A percentile compares a stretch with the other conserved stretches of the same genome.
Conservation (phyloP, 345 rosid species). For the Brassica nigra region DNA sequence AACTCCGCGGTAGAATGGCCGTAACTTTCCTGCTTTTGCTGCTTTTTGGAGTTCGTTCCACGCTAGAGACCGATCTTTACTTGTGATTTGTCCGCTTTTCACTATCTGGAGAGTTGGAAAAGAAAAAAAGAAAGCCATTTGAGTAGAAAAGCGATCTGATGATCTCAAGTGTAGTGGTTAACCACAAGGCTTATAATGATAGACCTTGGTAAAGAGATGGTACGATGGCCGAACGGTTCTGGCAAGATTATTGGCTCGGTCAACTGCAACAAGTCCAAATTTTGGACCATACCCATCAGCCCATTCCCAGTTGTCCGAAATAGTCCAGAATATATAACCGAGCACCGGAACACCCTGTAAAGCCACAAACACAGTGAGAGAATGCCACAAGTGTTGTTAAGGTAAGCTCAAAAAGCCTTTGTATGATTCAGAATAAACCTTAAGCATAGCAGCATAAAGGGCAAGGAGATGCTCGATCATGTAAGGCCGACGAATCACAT, state of each 20-base stretch:
- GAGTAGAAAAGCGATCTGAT: slow-evolving; percentile 18
- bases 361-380: slow-evolving; percentile 35
- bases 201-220: slow-evolving; percentile 81
- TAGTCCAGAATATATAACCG: slow-evolving; percentile 95
- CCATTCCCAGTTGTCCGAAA: slow-evolving; percentile 99
- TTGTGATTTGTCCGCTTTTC: slow-evolving; percentile 62
- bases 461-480: slow-evolving; percentile 90
- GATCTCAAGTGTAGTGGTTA: slow-evolving; percentile 11
- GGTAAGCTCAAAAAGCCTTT: neutral
- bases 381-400: slow-evolving; percentile 13
- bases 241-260: slow-evolving; percentile 71
- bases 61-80: slow-evolving; percentile 61
- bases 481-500: slow-evolving; percentile 84
- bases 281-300: slow-evolving; percentile 99
- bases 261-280: slow-evolving; percentile 91
- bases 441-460: slow-evolving; percentile 77
- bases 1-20: slow-evolving; percentile 82
- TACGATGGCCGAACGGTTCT: slow-evolving; percentile 81
- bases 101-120: slow-evolving; percentile 54
- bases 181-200: neutral
- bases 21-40: slow-evolving; percentile 56
- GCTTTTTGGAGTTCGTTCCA: slow-evolving; percentile 80
- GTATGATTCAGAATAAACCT: slow-evolving; percentile 43
- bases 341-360: slow-evolving; percentile 81
- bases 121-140: neutral